Evolutionary conservation across 2,329 filamentous ascomycete genomes (phyloP).

Genomic region (Hysterium pulicare): DNA sequence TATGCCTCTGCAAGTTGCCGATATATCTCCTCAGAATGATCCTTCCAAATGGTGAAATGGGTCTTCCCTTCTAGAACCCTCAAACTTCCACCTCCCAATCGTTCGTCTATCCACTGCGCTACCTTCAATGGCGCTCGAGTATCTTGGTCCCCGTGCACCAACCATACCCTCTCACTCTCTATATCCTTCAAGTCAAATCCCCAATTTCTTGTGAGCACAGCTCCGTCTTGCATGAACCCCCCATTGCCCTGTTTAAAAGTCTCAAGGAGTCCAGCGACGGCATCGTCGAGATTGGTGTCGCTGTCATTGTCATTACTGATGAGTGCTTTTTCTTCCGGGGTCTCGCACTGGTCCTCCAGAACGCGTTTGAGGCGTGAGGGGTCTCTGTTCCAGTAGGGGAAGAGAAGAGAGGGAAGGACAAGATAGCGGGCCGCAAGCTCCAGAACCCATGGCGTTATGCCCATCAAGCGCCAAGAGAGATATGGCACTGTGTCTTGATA

Average conservation of each 20-base stretch:
- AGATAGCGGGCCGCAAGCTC: slow-evolving; percentile 12
- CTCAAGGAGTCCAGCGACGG: slow-evolving; percentile 14
- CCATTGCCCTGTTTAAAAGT: slow-evolving; percentile 16
- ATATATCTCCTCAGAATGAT: slow-evolving; percentile 18
- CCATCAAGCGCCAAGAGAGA: slow-evolving; percentile 12
- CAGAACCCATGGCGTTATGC: slow-evolving; percentile 9
- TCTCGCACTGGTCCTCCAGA: slow-evolving; percentile 17
- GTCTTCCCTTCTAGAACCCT: slow-evolving; percentile 17
- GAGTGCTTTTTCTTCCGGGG: slow-evolving; percentile 17
- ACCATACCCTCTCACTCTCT: slow-evolving; percentile 13
- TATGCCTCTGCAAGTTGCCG: slow-evolving; percentile 12
- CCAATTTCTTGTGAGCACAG: slow-evolving; percentile 15
- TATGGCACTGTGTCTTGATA: slow-evolving; percentile 10
- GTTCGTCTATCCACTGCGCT: slow-evolving; percentile 18
- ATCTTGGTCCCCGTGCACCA: slow-evolving; percentile 22
- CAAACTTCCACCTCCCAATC: slow-evolving; percentile 16
- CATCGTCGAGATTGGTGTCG: slow-evolving; percentile 15
- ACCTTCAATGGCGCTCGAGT: slow-evolving; percentile 12
- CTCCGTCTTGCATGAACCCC: slow-evolving; percentile 15
- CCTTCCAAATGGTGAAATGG: slow-evolving; percentile 21
- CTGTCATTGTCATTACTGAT: slow-evolving; percentile 8
- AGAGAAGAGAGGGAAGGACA: slow-evolving; percentile 13
- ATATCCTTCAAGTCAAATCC: slow-evolving; percentile 17
- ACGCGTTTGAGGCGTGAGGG: slow-evolving; percentile 16
- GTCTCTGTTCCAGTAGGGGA: slow-evolving; percentile 14